Conservation (phyloP, 2,329 filamentous ascomycete genomes). For the Botryotinia calthae region DNA sequence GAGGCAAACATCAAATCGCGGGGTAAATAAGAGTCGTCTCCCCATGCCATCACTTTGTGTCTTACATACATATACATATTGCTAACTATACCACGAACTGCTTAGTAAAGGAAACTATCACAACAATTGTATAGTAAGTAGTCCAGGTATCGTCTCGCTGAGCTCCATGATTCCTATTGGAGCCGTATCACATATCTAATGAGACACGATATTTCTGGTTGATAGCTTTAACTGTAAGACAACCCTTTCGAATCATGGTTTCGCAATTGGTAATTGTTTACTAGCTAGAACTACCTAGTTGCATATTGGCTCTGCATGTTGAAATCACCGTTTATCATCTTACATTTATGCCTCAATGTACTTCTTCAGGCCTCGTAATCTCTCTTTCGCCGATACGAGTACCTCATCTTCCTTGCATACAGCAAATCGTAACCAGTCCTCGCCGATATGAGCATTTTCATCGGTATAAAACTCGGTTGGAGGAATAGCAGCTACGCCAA, state of each 20-base stretch:
- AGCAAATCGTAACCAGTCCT: constrained; percentile 92
- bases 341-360: constrained; percentile 46
- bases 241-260: not conserved
- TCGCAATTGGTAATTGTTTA: not conserved
- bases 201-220: not conserved
- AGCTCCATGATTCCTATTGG: not conserved
- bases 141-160: not conserved
- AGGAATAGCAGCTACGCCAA: constrained; percentile 93
- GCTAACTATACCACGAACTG: not conserved
- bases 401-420: constrained; percentile 94
- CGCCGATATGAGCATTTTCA: constrained; percentile 75
- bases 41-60: not conserved
- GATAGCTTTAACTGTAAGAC: not conserved
- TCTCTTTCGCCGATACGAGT: constrained; percentile 73
- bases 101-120: not conserved
- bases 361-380: constrained; percentile 48
- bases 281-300: not conserved
- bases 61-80: not conserved
- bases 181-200: not conserved
- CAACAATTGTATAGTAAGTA: not conserved
- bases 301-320: not conserved
- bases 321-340: not conserved
- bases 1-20: not conserved
- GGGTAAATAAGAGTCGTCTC: not conserved
- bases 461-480: constrained; percentile 97